phyloP scores from a whole-genome alignment of 495 filamentous ascomycete genomes.

The Melanomma pulvis-pyrius region DNA sequence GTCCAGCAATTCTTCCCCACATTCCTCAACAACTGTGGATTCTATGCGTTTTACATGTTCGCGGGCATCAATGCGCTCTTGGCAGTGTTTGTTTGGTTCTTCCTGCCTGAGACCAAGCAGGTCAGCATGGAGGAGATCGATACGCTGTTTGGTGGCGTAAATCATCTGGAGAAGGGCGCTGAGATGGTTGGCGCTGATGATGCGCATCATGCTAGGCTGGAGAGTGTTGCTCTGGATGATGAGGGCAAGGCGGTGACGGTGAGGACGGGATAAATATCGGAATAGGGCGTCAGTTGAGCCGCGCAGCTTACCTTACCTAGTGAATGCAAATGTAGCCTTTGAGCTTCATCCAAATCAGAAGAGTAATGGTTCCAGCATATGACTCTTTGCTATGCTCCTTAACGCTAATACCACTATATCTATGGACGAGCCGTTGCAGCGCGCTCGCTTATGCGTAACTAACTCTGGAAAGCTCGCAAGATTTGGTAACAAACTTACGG shows the following conservation, averaged over 20 bases:
- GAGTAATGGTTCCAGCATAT: no score
- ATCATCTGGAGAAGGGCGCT: conserved; percentile 59
- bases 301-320: no score
- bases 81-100: conserved; percentile 72
- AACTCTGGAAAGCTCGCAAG: no score
- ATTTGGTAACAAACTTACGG: no score
- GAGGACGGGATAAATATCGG: background rate
- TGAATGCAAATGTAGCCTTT: no score
- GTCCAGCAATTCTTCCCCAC: conserved; percentile 70
- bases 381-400: no score
- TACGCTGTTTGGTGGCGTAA: conserved; percentile 59
- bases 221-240: conserved; percentile 9
- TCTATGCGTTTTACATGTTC: conserved; percentile 58
- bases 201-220: conserved; percentile 14
- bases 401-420: no score
- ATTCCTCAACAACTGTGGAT: conserved; percentile 60
- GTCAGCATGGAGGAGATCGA: conserved; percentile 69
- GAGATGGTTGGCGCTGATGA: conserved; percentile 24
- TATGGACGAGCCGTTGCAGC: no score
- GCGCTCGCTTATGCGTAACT: no score
- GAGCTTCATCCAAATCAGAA: no score
- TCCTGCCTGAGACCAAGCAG: conserved; percentile 74
- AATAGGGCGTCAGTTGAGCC: background rate
- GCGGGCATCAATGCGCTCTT: conserved; percentile 59
- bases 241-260: conserved; percentile 1